These are phyloP conservation scores for Datisca glomerata DNA, from an alignment of 306 rosid genomes.

Conservation along the genomic window DNA sequence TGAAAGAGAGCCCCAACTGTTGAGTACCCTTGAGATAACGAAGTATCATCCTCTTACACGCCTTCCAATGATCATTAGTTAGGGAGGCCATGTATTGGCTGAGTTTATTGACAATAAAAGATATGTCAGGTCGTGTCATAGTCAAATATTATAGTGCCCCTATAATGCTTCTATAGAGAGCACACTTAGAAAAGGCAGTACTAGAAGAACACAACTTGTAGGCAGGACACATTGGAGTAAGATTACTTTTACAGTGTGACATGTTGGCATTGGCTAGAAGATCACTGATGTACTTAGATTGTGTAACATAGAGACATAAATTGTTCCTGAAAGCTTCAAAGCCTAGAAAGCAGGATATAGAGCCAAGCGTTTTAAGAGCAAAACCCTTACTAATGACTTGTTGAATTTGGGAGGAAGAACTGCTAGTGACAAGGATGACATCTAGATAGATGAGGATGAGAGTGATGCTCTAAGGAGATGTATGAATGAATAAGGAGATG, in stretches of 20 bases:
- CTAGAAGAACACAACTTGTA: background rate
- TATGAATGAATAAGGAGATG: background rate
- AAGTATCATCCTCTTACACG: background rate
- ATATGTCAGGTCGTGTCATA: too few relatives aligned
- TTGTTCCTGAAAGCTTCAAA: background rate
- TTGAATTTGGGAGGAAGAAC: too few relatives aligned
- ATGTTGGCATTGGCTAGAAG: background rate
- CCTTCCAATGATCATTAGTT: background rate
- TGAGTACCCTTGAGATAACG: too few relatives aligned
- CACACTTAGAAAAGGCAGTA: background rate
- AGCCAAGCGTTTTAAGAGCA: background rate
- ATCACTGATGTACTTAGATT: background rate
- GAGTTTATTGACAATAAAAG: too few relatives aligned
- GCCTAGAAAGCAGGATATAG: background rate
- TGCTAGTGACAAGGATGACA: background rate
- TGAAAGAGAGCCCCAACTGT: too few relatives aligned
- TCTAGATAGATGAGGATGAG: background rate
- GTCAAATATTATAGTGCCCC: too few relatives aligned
- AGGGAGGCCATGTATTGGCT: background rate
- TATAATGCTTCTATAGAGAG: background rate
- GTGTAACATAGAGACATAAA: background rate
- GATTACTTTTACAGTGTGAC: too few relatives aligned
- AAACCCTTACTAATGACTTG: background rate
- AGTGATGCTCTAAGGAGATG: background rate
- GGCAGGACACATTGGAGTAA: background rate